These are phyloP conservation scores for Kregervanrija pseudodelftensis DNA, from an alignment of 805 yeast species.

Conservation along the genomic window DNA sequence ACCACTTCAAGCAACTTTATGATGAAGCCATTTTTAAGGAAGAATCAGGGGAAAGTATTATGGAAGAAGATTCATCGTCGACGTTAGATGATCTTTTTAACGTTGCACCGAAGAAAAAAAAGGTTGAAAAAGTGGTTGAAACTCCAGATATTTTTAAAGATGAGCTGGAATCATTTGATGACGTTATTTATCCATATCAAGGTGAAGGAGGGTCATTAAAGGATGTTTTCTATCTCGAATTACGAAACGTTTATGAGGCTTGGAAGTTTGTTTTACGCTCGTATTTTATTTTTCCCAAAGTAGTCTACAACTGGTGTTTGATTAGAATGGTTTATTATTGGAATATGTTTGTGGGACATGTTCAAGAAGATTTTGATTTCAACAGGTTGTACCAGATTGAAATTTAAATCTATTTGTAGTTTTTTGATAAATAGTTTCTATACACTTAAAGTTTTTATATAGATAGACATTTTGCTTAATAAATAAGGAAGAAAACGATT, in stretches of 20 bases:
- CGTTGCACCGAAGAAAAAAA: neutral
- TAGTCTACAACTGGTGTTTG: slow-evolving; percentile 44
- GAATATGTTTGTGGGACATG: slow-evolving; percentile 69
- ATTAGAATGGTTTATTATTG: slow-evolving; percentile 51
- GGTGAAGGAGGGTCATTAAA: slow-evolving; percentile 9
- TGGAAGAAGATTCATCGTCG: neutral
- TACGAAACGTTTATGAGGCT: slow-evolving; percentile 40
- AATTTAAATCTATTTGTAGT: neutral
- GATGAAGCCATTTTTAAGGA: slow-evolving; percentile 24
- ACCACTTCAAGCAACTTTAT: slow-evolving; percentile 58
- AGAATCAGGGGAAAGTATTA: slow-evolving; percentile 15
- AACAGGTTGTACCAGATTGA: slow-evolving; percentile 22
- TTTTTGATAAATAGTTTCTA: no score
- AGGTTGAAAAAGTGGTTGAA: slow-evolving; percentile 2
- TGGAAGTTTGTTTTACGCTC: slow-evolving; percentile 56
- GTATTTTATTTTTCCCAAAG: slow-evolving; percentile 63
- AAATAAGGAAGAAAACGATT: no score
- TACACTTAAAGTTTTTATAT: no score
- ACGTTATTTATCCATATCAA: slow-evolving; percentile 18
- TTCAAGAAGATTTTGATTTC: slow-evolving; percentile 26
- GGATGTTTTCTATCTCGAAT: slow-evolving; percentile 18
- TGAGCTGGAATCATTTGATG: slow-evolving; percentile 18
- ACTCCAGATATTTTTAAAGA: slow-evolving; percentile 18
- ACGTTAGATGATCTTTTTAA: neutral
- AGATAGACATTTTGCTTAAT: no score